Conservation (phyloP, 192 early-diverging fungal species). For the Coemansia sp. region DNA sequence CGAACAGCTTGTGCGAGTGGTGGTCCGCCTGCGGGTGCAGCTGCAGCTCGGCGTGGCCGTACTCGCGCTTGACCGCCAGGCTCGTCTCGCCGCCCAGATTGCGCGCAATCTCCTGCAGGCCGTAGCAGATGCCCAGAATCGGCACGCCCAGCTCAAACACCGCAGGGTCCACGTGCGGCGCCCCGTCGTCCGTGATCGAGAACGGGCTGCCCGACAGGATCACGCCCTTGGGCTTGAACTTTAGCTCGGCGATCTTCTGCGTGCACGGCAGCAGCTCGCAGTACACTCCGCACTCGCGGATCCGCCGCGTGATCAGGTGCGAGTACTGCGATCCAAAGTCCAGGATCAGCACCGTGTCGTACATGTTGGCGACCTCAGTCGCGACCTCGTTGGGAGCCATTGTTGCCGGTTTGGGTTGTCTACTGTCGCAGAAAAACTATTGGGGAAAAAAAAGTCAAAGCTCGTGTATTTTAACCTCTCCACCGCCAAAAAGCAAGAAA, state of each 20-base stretch:
- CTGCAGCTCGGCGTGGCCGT: conserved; percentile 83
- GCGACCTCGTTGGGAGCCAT: conserved; percentile 24
- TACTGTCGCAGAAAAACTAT: too few species aligned
- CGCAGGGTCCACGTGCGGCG: conserved; percentile 91
- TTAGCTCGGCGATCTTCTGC: conserved; percentile 86
- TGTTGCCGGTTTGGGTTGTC: not conserved
- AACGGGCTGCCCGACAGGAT: conserved; percentile 96
- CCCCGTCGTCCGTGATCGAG: conserved; percentile 93
- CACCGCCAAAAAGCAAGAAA: not conserved
- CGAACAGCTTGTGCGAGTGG: conserved; percentile 67
- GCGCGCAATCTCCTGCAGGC: conserved; percentile 94
- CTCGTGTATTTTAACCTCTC: not conserved
- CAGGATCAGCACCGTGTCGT: conserved; percentile 96
- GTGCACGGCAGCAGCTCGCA: conserved; percentile 98
- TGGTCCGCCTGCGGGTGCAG: conserved; percentile 63
- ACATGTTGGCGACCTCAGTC: conserved; percentile 72
- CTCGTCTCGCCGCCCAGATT: conserved; percentile 79
- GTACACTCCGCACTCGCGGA: conserved; percentile 97
- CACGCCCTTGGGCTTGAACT: conserved; percentile 94
- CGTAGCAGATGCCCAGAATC: conserved; percentile 98
- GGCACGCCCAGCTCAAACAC: conserved; percentile 88
- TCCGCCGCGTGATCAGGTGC: conserved; percentile 93
- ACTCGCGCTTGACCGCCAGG: conserved; percentile 84
- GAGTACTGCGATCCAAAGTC: conserved; percentile 99
- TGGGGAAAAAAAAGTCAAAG: too few species aligned